These are phyloP conservation scores for Gyromitra esculenta DNA, from an alignment of 2,329 filamentous ascomycete genomes.

Conservation along the genomic window DNA sequence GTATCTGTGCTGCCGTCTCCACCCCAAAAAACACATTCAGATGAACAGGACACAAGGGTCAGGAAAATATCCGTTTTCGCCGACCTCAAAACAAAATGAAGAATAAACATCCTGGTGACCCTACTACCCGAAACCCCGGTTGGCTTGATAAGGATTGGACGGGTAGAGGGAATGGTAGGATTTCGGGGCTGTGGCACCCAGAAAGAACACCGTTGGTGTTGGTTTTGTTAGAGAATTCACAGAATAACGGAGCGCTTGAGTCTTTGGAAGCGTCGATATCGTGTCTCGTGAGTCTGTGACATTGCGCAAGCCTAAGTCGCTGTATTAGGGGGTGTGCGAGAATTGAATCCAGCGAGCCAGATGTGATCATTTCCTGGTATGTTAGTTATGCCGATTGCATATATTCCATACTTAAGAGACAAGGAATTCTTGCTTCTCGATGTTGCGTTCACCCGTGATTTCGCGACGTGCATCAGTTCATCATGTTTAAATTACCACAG, in stretches of 20 bases:
- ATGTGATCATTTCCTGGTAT: not conserved
- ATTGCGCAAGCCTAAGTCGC: not conserved
- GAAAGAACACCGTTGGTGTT: conserved; percentile 19
- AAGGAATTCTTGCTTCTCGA: conserved; percentile 27
- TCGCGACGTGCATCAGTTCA: conserved; percentile 7
- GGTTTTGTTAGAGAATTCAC: conserved; percentile 12
- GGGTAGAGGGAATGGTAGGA: conserved; percentile 9
- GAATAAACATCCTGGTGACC: conserved; percentile 20
- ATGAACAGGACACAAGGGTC: conserved; percentile 23
- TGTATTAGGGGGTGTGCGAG: not conserved
- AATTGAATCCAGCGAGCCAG: not conserved
- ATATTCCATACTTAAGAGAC: conserved; percentile 26
- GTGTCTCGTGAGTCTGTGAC: not conserved
- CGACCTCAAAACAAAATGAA: conserved; percentile 35
- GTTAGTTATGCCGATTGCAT: not conserved
- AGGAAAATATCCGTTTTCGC: conserved; percentile 18
- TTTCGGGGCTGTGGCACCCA: conserved; percentile 2
- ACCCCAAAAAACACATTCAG: conserved; percentile 8
- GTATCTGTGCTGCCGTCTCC: conserved; percentile 10
- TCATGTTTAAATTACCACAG: not conserved
- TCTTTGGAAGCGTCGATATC: too few relatives aligned
- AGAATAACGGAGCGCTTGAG: too few relatives aligned
- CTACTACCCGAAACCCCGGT: conserved; percentile 39
- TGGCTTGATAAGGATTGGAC: conserved; percentile 18
- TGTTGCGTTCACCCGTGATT: conserved; percentile 13